Base-by-base conservation (phyloP, 2,329 filamentous ascomycete species). In the Venturia pyrina region DNA sequence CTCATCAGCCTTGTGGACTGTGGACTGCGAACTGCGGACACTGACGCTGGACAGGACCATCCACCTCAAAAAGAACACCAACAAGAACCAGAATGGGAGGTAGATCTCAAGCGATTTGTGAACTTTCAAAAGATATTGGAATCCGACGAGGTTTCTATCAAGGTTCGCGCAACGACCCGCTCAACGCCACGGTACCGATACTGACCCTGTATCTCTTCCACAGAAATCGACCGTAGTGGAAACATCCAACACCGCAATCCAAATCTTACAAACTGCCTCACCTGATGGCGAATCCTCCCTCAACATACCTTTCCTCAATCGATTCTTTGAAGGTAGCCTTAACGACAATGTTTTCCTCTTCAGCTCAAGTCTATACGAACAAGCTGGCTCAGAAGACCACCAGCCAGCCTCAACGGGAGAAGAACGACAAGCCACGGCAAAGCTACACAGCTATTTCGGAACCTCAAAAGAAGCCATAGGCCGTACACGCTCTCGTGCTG, bases 401-500 rank as follows among this genome's bases (percentile, higher is more conserved):
- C 71, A 68, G 48, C 70, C 76, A 8, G 77, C 77, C 4, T 69
- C 73, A 10, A 79, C 76, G 15, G 76, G 76, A 34, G 73, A 78
- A 63, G 72, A 80, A 43, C 82, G 84, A 40, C 89, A 91, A 75
- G 78, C 83, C 69, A 88, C 85, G 68, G 89, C 89, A 32, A 88
- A 88, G 72, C 76, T 93, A 32, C 89, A 91, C 73, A 85, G 84
- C 68, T 77, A 90, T 37, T 88, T 85, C 68, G 89, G 89, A 21
- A 81, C 83, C n/a, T 83, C 87, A 0, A 77, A 86, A 5, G 77
- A 79, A 1, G 68, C 70, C 0, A 68, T 69, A 24, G 73, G 71
- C 21, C 69, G 69, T 63, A 67, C 65, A 17, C 70, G 74, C 11
- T 72, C 73, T n/a, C 69, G 73, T 7, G 71, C 70, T 46, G 77